These are phyloP conservation scores for Phialocephala subalpina DNA, from an alignment of 2,329 filamentous ascomycete genomes.

Conservation along the genomic window DNA sequence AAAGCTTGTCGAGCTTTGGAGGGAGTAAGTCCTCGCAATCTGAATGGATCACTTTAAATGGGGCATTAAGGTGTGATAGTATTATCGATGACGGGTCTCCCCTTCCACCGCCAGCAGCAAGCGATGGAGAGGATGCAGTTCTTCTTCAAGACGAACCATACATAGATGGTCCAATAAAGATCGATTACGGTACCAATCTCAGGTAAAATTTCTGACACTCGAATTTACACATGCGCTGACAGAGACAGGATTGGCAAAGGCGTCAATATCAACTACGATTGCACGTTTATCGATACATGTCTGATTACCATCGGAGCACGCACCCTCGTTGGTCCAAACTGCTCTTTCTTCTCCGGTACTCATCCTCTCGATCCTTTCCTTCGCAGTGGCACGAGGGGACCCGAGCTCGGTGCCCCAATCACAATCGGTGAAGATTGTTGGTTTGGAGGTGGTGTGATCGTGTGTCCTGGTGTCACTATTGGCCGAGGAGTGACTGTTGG, in stretches of 20 bases:
- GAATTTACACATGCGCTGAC: too few relatives aligned
- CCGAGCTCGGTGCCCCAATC: slow-evolving; percentile 54
- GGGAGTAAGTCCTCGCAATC: too few relatives aligned
- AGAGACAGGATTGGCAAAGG: slow-evolving; percentile 66
- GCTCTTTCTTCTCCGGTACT: slow-evolving; percentile 73
- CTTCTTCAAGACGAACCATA: slow-evolving; percentile 70
- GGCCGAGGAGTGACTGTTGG: slow-evolving; percentile 60
- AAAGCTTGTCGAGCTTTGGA: slow-evolving; percentile 69
- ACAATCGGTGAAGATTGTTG: slow-evolving; percentile 62
- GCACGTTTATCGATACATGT: slow-evolving; percentile 78
- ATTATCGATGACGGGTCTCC: slow-evolving; percentile 66
- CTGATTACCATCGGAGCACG: slow-evolving; percentile 57
- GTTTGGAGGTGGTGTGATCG: slow-evolving; percentile 58
- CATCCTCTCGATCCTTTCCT: slow-evolving; percentile 72
- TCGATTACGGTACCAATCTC: slow-evolving; percentile 81
- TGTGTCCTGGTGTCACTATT: slow-evolving; percentile 60
- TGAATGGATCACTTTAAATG: too few relatives aligned
- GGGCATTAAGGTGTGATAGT: too few relatives aligned
- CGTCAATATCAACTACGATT: slow-evolving; percentile 78
- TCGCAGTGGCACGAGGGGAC: slow-evolving; percentile 48
- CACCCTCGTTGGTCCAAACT: slow-evolving; percentile 69
- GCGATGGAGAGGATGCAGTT: slow-evolving; percentile 68
- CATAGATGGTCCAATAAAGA: slow-evolving; percentile 71
- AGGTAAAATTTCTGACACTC: too few relatives aligned
- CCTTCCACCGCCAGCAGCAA: slow-evolving; percentile 65